These are phyloP conservation scores for Secale cereale DNA, from an alignment of 176 grass and related monocot genomes.

Conservation along the genomic window DNA sequence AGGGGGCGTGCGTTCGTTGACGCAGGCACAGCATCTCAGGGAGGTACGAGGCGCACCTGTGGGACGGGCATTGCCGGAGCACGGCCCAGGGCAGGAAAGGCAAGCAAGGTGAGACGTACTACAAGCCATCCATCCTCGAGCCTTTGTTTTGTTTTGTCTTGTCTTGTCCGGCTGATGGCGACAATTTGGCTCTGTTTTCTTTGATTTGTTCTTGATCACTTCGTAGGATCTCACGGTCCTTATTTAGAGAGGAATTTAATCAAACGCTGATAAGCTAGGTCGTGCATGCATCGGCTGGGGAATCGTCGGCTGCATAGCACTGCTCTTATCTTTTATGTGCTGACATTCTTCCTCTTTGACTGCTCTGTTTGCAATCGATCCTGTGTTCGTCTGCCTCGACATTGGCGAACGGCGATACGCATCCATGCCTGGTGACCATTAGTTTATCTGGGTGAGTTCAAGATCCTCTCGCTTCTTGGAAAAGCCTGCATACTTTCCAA, in stretches of 20 bases:
- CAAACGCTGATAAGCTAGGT: too few species aligned
- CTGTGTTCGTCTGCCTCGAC: slow-evolving; percentile 19
- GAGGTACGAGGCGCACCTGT: slow-evolving; percentile 76
- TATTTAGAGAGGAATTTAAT: too few species aligned
- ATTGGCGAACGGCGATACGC: slow-evolving; percentile 27
- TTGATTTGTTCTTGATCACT: not conserved
- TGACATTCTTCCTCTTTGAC: slow-evolving; percentile 32
- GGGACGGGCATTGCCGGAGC: slow-evolving; percentile 55
- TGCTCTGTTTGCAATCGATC: not conserved
- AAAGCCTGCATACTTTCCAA: slow-evolving; percentile 31
- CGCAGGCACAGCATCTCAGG: slow-evolving; percentile 59
- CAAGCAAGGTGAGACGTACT: slow-evolving; percentile 60
- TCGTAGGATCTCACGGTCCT: too few species aligned
- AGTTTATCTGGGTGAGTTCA: slow-evolving; percentile 92
- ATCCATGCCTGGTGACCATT: slow-evolving; percentile 27
- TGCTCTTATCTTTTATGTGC: not conserved
- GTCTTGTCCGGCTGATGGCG: too few species aligned
- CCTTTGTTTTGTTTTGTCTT: too few species aligned
- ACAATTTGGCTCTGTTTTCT: not conserved
- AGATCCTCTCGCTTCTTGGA: slow-evolving; percentile 19
- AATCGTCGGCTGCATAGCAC: too few species aligned
- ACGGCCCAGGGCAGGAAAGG: slow-evolving; percentile 57
- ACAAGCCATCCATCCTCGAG: too few species aligned
- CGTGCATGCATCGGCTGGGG: too few species aligned
- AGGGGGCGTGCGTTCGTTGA: not conserved